Base-by-base conservation (phyloP, 176 grass and related monocot species). In the Alloteropsis semialata region DNA sequence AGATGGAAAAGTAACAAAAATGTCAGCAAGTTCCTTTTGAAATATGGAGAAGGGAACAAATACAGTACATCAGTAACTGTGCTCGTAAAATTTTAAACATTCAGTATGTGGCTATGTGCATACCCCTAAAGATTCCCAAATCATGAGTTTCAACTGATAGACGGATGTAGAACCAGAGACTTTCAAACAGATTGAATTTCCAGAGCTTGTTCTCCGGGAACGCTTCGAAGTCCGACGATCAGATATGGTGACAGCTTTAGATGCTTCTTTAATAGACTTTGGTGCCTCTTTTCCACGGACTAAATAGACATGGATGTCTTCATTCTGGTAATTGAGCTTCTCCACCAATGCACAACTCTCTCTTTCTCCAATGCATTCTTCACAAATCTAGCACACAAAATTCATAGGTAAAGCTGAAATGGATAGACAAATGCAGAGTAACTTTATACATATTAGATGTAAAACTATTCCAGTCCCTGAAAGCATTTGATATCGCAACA, bases 81-180 rank as follows among this genome's bases (percentile, higher is more conserved):
- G 10, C 7, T 72, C 32, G 10, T 25, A 63, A 43, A 67, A 8
- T 22, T 60, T 32, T 72, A 17, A 13, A 32, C 18, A 39, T 85
- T 72, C 2, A 15, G 76, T 79, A 43, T 71, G 18, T 61, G 74
- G 11, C 72, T 79, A 43, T 71, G 18, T 61, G 74, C 82, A 73
- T 99, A 99, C 96, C 93, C 96, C 96, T 78, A 99, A 92, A 66
- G 96, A 94, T 82, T 99, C 93, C 96, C 96, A 99, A 84, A 99
- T 96, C 96, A 99, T 96, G 85, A 99, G 92, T 88, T 99, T 99
- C 77, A 99, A 91, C 72, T 99, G 93, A 88, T 94, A 96, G 67
- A 99, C 63, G 0, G 93, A 81, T 74, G 96, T 99, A 48, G 96
- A 92, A 72, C 93, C 89, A 82, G 96, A 99, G 44, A 99, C 96